Evolutionary conservation across 306 rosid genomes (phyloP), one percentile per base, ranked within the genome.

Genomic region (Hippophae gyantsensis): DNA sequence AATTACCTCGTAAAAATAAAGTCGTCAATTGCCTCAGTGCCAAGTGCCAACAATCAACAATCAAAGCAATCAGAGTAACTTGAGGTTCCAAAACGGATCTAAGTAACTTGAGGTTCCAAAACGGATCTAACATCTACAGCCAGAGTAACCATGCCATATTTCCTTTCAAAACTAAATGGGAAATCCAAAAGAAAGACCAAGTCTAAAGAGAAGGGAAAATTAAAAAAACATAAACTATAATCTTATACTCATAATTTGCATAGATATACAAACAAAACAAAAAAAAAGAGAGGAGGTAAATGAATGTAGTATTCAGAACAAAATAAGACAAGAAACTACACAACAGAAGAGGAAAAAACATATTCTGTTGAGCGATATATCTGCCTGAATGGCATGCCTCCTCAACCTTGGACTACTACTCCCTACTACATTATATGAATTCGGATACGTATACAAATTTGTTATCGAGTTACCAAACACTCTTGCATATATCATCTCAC

Each of bases 291-390:
- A 44, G 40, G 70, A 57, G 43, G 53, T 57, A 45, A 53, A 8
- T 52, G 67, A 56, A 11, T 42, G n/a, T 14, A 59, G 9, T 14
- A 40, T 3, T 81, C 77, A 85, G 71, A 90, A 90, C 54, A 80
- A 74, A 60, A 90, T 67, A 55, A 90, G 95, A 60, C 92, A 90
- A 70, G 83, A 56, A 56, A 79, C 55, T 50, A 56, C 0, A 70
- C 96, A 87, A 62, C 98, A 90, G 55, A 85, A 76, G 58, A 87
- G 73, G 76, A 90, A 90, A 26, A 85, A 78, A 57, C 92, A 74
- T 60, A 90, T 67, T 81, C 92, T 83, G 64, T 46, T 54, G 18
- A 90, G 95, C 9, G 98, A 87, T 61, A 62, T 74, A 72, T 90
- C 95, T 25, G 75, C 81, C 75, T 77, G 76, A 79, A 76, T 74